These are phyloP conservation scores for Ophiostoma australiae DNA, from an alignment of 2,329 filamentous ascomycete genomes.

Conservation along the genomic window DNA sequence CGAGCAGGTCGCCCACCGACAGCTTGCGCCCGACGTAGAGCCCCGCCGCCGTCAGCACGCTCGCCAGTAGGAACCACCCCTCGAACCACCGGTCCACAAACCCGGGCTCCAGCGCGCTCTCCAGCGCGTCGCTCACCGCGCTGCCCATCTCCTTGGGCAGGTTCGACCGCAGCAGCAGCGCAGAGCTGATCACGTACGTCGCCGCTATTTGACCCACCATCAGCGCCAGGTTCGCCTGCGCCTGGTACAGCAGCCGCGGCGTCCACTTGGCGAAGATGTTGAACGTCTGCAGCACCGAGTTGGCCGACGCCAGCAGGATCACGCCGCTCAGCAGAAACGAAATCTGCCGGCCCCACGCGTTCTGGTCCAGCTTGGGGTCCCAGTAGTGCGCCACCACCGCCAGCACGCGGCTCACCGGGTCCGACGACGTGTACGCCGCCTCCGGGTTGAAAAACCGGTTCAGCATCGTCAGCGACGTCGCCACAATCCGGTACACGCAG, in stretches of 20 bases:
- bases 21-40: slow-evolving; percentile 68
- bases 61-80: slow-evolving; percentile 72
- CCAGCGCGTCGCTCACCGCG: slow-evolving; percentile 71
- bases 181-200: slow-evolving; percentile 78
- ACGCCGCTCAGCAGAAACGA: slow-evolving; percentile 78
- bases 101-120: slow-evolving; percentile 65
- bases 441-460: slow-evolving; percentile 51
- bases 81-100: slow-evolving; percentile 85
- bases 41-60: slow-evolving; percentile 60
- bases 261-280: slow-evolving; percentile 72
- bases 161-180: slow-evolving; percentile 71
- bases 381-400: slow-evolving; percentile 76
- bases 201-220: slow-evolving; percentile 75
- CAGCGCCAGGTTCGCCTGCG: slow-evolving; percentile 72
- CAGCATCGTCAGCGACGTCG: slow-evolving; percentile 63
- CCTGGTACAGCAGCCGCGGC: slow-evolving; percentile 65
- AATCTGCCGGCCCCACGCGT: slow-evolving; percentile 78
- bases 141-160: slow-evolving; percentile 71
- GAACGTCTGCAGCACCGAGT: slow-evolving; percentile 79
- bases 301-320: slow-evolving; percentile 76
- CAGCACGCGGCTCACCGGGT: slow-evolving; percentile 79
- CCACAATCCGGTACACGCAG: slow-evolving; percentile 76
- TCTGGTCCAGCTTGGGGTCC: slow-evolving; percentile 75
- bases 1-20: slow-evolving; percentile 34
- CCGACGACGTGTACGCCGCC: slow-evolving; percentile 60